Base-by-base conservation (phyloP, 1,284 basidiomycete genomes). In the Mycosarcoma maydis region DNA sequence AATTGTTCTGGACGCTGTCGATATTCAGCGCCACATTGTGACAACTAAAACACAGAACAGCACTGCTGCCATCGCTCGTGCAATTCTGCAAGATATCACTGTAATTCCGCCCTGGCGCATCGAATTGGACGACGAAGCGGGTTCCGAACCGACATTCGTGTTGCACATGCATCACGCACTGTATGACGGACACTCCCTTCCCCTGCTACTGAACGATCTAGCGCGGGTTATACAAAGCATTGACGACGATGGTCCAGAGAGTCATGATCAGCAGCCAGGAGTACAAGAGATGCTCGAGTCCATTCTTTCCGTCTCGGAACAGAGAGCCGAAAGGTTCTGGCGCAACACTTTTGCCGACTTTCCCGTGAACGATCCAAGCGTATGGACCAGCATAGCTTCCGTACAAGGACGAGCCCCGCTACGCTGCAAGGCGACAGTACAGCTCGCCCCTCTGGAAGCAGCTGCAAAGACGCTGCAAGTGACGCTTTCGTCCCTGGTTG, bases 171-270 rank as follows among this genome's bases (percentile, higher is more conserved):
- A 54, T 20, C 51, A 54, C 32, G 42, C 51, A 11, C 37, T 54
- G n/a, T 54, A 54, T 43, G 51, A 54, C 13, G 51, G 43, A 4
- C 43, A 54, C 10, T 54, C 51, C 10, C 43, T 54, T 23, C 5
- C 43, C 22, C 30, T 46, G 11, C 43, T 54, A 6, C 43, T 54
- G 22, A 30, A 33, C 4, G 51, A 46, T 13, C n/a, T n/a, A n/a
- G n/a, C n/a, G n/a, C n/a, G n/a, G n/a, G n/a, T n/a, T n/a, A n/a
- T n/a, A n/a, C n/a, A n/a, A n/a, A n/a, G n/a, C n/a, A n/a, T 33
- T 54, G 27, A 24, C 34, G 4, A 43, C 2, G 8, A 4, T 22
- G 6, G 6, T 43, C 13, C 29, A 29, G 29, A 19, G 10, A 5
- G 9, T 10, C 6, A n/a, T 8, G n/a, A 16, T 10, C 26, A 44